Conservation (phyloP, 805 yeast genomes). For the Saccharomycopsis schoenii region DNA sequence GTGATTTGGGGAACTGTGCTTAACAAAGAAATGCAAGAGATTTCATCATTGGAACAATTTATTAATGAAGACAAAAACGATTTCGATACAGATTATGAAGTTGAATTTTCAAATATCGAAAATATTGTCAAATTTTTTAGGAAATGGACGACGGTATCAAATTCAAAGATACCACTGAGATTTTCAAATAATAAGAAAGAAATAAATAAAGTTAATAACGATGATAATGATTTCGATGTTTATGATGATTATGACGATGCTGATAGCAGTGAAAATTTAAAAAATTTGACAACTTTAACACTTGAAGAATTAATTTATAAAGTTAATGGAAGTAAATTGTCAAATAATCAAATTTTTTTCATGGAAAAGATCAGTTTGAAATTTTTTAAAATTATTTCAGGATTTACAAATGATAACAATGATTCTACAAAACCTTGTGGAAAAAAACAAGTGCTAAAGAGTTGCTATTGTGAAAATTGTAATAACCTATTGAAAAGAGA, state of each 20-base stretch:
- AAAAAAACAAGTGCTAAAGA: not conserved
- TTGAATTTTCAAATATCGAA: not conserved
- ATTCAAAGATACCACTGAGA: not conserved
- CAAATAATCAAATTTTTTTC: conserved; percentile 73
- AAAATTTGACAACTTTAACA: conserved; percentile 4
- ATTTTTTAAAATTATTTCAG: conserved; percentile 50
- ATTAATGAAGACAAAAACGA: conserved; percentile 21
- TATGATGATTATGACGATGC: not conserved
- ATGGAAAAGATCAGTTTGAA: conserved; percentile 72
- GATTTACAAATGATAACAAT: conserved; percentile 21
- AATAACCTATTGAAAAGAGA: not conserved
- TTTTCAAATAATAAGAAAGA: not conserved
- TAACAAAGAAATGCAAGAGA: conserved; percentile 66
- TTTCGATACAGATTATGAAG: not conserved
- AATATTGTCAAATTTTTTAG: not conserved
- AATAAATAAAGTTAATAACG: not conserved
- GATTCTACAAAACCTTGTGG: no score
- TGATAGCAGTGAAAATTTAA: not conserved
- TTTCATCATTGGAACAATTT: conserved; percentile 40
- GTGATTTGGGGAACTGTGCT: conserved; percentile 83
- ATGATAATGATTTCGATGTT: not conserved
- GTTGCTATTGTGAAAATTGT: not conserved
- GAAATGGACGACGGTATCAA: not conserved
- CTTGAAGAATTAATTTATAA: conserved; percentile 35
- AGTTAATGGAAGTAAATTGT: conserved; percentile 36